Percentiles rank a stretch among this genome's conserved stretches.
Conservation (phyloP, 768 basidiomycete species). For the Mycena alexandri region DNA sequence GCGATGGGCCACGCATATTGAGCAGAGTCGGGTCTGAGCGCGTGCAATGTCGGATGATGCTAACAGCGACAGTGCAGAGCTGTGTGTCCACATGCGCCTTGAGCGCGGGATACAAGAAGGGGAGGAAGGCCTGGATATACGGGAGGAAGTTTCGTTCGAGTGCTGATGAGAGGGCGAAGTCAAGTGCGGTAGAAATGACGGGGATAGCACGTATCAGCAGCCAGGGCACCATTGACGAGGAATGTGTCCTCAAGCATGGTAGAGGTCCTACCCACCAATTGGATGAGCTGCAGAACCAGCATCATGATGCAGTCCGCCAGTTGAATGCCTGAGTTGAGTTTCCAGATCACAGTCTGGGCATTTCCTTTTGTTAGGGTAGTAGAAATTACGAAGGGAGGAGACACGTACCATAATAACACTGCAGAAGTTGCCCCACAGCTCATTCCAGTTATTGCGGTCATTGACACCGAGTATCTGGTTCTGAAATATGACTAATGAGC, state of each 20-base stretch:
- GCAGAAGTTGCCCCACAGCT: conserved; percentile 95
- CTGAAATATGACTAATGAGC: conserved; percentile 51
- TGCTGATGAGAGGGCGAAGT: conserved; percentile 52
- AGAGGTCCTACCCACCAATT: conserved; percentile 90
- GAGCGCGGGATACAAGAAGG: conserved; percentile 89
- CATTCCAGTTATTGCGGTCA: conserved; percentile 99
- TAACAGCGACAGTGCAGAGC: conserved; percentile 94
- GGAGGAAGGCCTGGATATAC: conserved; percentile 89
- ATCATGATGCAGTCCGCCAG: conserved; percentile 98
- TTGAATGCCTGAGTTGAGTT: conserved; percentile 84
- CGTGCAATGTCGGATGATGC: conserved; percentile 96
- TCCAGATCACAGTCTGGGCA: conserved; percentile 71
- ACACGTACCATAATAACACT: conserved; percentile 84
- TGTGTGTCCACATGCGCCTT: conserved; percentile 95
- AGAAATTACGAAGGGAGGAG: neutral
- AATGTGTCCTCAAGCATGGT: conserved; percentile 97
- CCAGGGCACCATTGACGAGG: conserved; percentile 90
- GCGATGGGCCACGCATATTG: conserved; percentile 61
- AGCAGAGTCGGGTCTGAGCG: conserved; percentile 85
- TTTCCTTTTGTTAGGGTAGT: neutral
- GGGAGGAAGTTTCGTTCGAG: conserved; percentile 84
- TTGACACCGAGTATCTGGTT: conserved; percentile 95
- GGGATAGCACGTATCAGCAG: conserved; percentile 63
- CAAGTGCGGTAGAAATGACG: neutral
- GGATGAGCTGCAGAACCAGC: conserved; percentile 85